Conservation (phyloP, 1,284 basidiomycete genomes). For the Xanthoconium separans region DNA sequence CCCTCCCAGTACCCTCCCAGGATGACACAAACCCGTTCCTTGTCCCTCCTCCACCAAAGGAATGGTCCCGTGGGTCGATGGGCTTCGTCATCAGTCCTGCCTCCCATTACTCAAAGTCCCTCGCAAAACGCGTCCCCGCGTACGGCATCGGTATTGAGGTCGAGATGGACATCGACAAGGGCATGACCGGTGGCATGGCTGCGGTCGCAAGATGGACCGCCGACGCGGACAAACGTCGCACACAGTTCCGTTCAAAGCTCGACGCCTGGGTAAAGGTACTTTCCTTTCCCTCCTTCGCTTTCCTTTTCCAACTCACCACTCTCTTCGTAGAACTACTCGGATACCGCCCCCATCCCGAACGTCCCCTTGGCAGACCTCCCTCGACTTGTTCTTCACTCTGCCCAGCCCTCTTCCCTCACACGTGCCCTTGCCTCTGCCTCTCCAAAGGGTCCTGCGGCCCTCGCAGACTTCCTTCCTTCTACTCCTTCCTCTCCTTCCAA, state of each 20-base stretch:
- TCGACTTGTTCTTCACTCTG: conserved; percentile 40
- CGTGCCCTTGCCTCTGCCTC: conserved; percentile 68
- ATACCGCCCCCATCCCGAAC: conserved; percentile 44
- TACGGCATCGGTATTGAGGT: conserved; percentile 85
- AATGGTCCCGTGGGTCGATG: conserved; percentile 78
- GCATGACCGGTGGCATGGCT: conserved; percentile 75
- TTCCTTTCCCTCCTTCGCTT: not conserved
- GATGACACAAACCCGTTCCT: conserved; percentile 77
- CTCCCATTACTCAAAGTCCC: conserved; percentile 63
- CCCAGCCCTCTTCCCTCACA: conserved; percentile 67
- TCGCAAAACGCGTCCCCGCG: conserved; percentile 67
- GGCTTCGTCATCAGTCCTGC: conserved; percentile 70
- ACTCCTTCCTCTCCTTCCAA: conserved; percentile 44
- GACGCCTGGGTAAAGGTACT: conserved; percentile 62
- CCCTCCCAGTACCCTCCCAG: conserved; percentile 23
- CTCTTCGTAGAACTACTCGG: conserved; percentile 48
- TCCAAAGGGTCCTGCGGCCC: conserved; percentile 52
- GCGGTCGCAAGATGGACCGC: conserved; percentile 83
- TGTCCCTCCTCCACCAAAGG: conserved; percentile 45
- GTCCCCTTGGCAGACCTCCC: conserved; percentile 69
- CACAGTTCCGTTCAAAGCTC: conserved; percentile 58
- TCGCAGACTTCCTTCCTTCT: conserved; percentile 46
- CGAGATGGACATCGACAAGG: conserved; percentile 78
- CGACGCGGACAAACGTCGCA: conserved; percentile 56
- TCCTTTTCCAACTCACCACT: conserved; percentile 10